Evolutionary conservation across 73 alveolate species (phyloP), one percentile per base, ranked within the genome.

Genomic region (Breviolum minutum): DNA sequence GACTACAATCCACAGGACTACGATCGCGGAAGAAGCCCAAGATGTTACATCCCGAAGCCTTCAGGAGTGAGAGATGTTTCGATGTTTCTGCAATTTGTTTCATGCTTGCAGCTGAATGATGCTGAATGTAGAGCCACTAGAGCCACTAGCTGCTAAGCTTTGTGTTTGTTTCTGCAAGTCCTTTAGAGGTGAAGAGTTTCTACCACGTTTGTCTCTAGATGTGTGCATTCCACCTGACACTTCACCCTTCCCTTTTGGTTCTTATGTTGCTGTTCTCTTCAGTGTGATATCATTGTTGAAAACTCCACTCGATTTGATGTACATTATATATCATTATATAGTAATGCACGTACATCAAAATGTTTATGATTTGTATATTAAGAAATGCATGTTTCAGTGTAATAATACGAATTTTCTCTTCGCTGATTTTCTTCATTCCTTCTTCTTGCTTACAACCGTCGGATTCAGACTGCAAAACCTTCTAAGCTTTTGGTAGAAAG

Each of bases 41-140:
- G 86, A 89, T 89, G 95, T 71, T 89, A 8, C 95, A 89, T 60
- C 95, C 95, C 27, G 95, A 89, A 76, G 95, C 95, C 40, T 89
- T 89, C 95, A 74, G 95, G 81, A 32, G 54, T 9, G 26, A 16
- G 74, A 20, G 74, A 66, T 20, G 22, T 66, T 69, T 69, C 0
- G 74, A 66, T 20, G 22, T 66, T 69, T 69, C 0, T 73, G 24
- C 81, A 71, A 8, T 8, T 20, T 12, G 19, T 71, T 71, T 71
- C 81, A 71, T 20, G 29, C 19, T 71, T 16, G 81, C 54, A 40
- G 54, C 54, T 40, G 54, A 40, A 40, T 40, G 54, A 40, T 40
- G 54, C 54, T 40, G 54, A 40, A 40, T 40, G 54, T 40, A 40
- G 54, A 40, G 54, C 54, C 54, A 40, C 54, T 40, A 40, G n/a